These are phyloP conservation scores for Aspergillus cristatus DNA, from an alignment of 495 filamentous ascomycete species.

Conservation along the genomic window DNA sequence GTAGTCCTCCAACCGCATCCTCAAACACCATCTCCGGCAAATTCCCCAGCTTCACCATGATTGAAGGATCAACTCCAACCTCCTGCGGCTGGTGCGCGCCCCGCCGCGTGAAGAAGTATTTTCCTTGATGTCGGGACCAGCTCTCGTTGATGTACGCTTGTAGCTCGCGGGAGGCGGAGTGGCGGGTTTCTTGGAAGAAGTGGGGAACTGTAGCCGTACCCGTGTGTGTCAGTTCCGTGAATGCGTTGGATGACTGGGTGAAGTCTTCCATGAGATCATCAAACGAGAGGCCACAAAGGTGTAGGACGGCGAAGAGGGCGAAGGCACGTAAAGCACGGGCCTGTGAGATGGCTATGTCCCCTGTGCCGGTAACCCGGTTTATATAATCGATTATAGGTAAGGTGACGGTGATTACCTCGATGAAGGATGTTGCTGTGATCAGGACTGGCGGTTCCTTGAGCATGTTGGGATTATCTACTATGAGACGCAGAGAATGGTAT, in stretches of 20 bases:
- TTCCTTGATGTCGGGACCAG: constrained; percentile 29
- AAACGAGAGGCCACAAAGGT: constrained; percentile 7
- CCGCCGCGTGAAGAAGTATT: constrained; percentile 35
- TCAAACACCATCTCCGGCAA: constrained; percentile 12
- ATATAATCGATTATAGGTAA: constrained; percentile 48
- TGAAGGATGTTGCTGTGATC: constrained; percentile 28
- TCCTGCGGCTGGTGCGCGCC: constrained; percentile 27
- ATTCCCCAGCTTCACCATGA: constrained; percentile 14
- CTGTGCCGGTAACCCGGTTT: constrained; percentile 18
- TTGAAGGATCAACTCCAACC: constrained; percentile 16
- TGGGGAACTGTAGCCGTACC: constrained; percentile 5
- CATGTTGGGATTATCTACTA: constrained; percentile 20
- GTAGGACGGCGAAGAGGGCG: constrained; percentile 15
- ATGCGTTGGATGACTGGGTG: not conserved
- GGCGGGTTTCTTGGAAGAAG: constrained; percentile 17
- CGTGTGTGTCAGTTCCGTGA: not conserved
- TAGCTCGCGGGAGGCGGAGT: constrained; percentile 25
- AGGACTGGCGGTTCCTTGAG: constrained; percentile 33
- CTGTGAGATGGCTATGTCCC: constrained; percentile 11
- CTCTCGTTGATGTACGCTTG: constrained; percentile 27
- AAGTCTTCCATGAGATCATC: not conserved
- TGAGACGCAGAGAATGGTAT: constrained; percentile 21
- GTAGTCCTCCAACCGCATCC: constrained; percentile 12
- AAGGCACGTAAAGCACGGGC: constrained; percentile 27
- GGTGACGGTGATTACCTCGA: constrained; percentile 36